Evolutionary conservation across 2,329 filamentous ascomycete genomes (phyloP), one percentile per base, ranked within the genome.

Genomic region (Botrytis hyacinthi): DNA sequence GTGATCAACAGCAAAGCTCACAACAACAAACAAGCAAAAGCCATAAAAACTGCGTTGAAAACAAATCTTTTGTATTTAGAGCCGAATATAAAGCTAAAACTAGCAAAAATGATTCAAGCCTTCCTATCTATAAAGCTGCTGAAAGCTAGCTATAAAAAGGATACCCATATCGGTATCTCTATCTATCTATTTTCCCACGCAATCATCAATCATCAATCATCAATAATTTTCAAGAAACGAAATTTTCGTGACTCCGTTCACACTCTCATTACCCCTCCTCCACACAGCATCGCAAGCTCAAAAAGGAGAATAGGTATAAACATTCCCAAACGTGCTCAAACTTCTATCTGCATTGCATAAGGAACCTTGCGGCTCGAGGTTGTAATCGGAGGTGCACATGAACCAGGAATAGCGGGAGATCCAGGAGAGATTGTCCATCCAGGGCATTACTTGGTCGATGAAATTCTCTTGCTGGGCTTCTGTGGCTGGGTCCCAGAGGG

Each of bases 391-490:
- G 14, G 70, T 72, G 37, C 70, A 72, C 70, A 72, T 72, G 37
- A 66, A 72, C 70, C 70, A 66, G 20, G 70, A 26, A 26, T 75
- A 75, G 18, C 74, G 44, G 63, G 66, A 42, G 4, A 75, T 20
- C n/a, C 60, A 75, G 18, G 70, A 61, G 57, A 82, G 81, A 57
- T 77, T 76, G 75, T 85, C 84, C 75, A 86, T 81, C 80, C 82
- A 85, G 6, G 81, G 80, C 76, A 85, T 81, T 59, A 84, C 83
- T 16, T 77, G 76, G 71, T 80, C 54, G 22, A 86, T 77, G 78
- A 85, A 85, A 14, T 70, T 74, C 46, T 76, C 78, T 75, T 83
- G 76, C 46, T 80, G 76, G 63, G 82, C 81, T 59, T 66, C 48
- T 2, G 32, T 42, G 32, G 61, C 70, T 6, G 37, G 37, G 26